Evolutionary conservation across 2,329 filamentous ascomycete species (phyloP), one percentile per base, ranked within the genome.

Genomic region (Capronia coronata): DNA sequence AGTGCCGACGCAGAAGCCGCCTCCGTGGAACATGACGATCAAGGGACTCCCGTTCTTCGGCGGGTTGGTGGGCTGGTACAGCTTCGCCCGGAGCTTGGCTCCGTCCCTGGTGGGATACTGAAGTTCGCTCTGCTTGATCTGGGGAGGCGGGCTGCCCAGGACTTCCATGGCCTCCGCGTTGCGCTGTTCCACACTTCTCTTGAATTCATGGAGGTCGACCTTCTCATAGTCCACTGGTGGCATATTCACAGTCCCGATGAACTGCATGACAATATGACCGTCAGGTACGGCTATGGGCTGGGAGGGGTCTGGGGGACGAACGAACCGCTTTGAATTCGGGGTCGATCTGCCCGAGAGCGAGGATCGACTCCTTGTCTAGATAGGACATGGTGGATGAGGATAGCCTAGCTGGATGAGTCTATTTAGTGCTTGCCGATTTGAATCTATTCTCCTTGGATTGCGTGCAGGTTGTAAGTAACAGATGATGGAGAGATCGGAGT

Each of bases 301-400:
- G 10, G 25, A 27, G 25, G 25, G 5, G 25, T 27, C 10, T 27
- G 25, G 25, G 25, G 25, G 25, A n/a, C n/a, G n/a, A 5, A 27
- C 25, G 25, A 27, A 62, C 62, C 48, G 58, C 56, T 39, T 60
- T 59, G 16, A 65, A 49, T 37, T 64, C 62, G n/a, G 60, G 61
- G 41, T 65, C 61, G 21, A 64, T 60, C 37, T 59, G 47, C 21
- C 57, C 62, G 10, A 65, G 52, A 38, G 59, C 54, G 14, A 62
- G 52, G 27, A 63, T 49, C 43, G 57, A 59, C 40, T 64, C 61
- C 25, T 52, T 52, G 42, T 57, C 52, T n/a, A 48, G 42, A 43
- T 49, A 51, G 8, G 48, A 42, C 44, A 50, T 52, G 23, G 19
- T 49, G 30, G 19, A 35, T 13, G 16, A 4, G 7, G 11, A n/a